Percentiles rank a stretch among this genome's conserved stretches.
Evolutionary conservation across 2,329 filamentous ascomycete species (phyloP).

Genomic region (Endoconidiophora polonica): DNA sequence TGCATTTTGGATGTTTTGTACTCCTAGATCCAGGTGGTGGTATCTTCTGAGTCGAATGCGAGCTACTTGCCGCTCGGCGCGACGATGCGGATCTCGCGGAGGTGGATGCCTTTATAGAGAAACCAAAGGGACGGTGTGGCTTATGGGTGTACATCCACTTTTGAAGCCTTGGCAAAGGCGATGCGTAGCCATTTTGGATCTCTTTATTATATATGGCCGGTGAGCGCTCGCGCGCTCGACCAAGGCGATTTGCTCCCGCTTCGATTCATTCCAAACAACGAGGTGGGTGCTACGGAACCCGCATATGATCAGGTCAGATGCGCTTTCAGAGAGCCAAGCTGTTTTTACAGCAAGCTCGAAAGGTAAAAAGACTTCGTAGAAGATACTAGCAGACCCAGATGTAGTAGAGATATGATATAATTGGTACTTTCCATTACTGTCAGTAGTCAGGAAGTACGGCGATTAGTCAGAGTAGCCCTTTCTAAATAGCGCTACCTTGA

Average conservation of each 20-base stretch:
- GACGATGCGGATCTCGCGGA: conserved; percentile 58
- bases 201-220: conserved; percentile 25
- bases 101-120: conserved; percentile 51
- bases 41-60: conserved; percentile 60
- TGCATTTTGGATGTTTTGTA: conserved; percentile 18
- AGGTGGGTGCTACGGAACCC: conserved; percentile 72
- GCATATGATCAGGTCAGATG: conserved; percentile 48
- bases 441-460: conserved; percentile 48
- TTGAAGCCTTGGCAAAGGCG: conserved; percentile 57
- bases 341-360: conserved; percentile 65
- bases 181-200: conserved; percentile 29
- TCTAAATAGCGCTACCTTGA: no score
- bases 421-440: conserved; percentile 60
- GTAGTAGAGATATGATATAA: conserved; percentile 34
- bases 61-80: conserved; percentile 21
- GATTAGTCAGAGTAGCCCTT: conserved; percentile 11
- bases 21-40: conserved; percentile 54
- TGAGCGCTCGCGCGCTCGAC: conserved; percentile 77
- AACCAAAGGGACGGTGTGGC: conserved; percentile 14
- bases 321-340: conserved; percentile 35
- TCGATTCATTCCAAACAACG: conserved; percentile 62
- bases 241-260: conserved; percentile 49
- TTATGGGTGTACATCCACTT: conserved; percentile 32
- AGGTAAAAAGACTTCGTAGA: conserved; percentile 53
- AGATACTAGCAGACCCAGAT: conserved; percentile 21